Conservation (phyloP, 1,139 yeast species). For the Yamadazyma conglobata region DNA sequence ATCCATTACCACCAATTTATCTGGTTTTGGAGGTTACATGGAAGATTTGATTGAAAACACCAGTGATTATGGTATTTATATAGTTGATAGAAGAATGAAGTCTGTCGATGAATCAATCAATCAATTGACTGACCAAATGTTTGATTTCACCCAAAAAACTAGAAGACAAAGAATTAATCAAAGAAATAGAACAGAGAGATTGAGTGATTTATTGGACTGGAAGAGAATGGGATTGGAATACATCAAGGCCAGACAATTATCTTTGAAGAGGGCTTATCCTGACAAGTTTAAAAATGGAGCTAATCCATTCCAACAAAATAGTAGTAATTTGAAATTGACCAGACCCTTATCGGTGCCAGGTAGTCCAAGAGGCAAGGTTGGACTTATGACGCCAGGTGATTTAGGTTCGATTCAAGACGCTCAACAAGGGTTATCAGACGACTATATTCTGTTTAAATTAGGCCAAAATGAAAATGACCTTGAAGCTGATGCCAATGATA, state of each 20-base stretch:
- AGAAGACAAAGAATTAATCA: slow-evolving; percentile 97
- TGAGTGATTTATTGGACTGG: slow-evolving; percentile 94
- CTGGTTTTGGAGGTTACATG: slow-evolving; percentile 99
- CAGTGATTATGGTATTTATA: slow-evolving; percentile 92
- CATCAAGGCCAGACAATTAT: slow-evolving; percentile 89
- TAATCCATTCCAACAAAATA: slow-evolving; percentile 55
- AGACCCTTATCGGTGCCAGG: slow-evolving; percentile 96
- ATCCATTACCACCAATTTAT: slow-evolving; percentile 92
- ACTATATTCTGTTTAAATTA: slow-evolving; percentile 75
- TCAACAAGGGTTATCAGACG: slow-evolving; percentile 69
- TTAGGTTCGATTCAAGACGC: slow-evolving; percentile 95
- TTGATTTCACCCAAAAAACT: slow-evolving; percentile 80
- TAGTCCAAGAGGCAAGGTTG: slow-evolving; percentile 66
- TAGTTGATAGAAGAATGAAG: slow-evolving; percentile 92
- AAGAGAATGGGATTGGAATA: slow-evolving; percentile 97
- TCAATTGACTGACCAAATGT: slow-evolving; percentile 88
- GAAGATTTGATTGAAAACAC: slow-evolving; percentile 95
- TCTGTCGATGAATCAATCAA: slow-evolving; percentile 91
- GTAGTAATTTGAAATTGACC: slow-evolving; percentile 65
- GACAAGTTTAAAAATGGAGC: slow-evolving; percentile 65
- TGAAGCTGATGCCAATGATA: slow-evolving; percentile 29
- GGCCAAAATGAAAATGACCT: slow-evolving; percentile 43
- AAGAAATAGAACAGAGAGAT: slow-evolving; percentile 93
- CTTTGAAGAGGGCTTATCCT: slow-evolving; percentile 92
- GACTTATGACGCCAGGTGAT: slow-evolving; percentile 95